Percentiles rank a stretch among this genome's conserved stretches.
Evolutionary conservation across 169 alveolate genomes (phyloP).

Genomic region (Sarcocystis neurona): DNA sequence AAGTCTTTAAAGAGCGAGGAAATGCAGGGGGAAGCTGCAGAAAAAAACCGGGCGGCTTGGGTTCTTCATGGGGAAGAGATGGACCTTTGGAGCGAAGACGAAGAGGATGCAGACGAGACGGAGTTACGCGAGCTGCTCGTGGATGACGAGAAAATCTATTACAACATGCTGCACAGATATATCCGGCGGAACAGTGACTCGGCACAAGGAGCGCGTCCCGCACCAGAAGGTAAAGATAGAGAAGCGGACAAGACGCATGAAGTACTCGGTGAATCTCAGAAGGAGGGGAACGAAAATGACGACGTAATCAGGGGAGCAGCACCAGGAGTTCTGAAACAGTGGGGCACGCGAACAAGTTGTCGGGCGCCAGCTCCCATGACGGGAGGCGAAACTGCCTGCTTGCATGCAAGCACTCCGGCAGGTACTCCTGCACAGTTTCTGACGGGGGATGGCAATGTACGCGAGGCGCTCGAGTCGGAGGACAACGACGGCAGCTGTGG

Average conservation of each 20-base stretch:
- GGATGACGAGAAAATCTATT: constrained; percentile 1
- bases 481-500: no score
- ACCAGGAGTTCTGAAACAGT: background rate
- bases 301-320: background rate
- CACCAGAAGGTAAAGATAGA: no score
- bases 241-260: background rate
- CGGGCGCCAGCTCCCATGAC: no score
- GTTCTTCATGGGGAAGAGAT: background rate
- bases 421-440: no score
- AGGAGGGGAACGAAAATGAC: background rate
- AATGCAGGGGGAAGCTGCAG: background rate
- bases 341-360: no score
- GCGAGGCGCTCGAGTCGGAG: no score
- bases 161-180: background rate
- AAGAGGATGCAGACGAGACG: background rate
- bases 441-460: no score
- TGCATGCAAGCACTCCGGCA: no score
- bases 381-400: no score
- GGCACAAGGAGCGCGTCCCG: background rate
- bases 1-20: background rate
- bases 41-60: constrained; percentile 7
- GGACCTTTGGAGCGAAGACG: background rate
- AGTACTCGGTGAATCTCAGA: background rate
- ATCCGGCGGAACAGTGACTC: no score
- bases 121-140: constrained; percentile 39